Evolutionary conservation across 805 yeast genomes (phyloP), one percentile per base, ranked within the genome.

Genomic region (Monosporozyma servazzii): DNA sequence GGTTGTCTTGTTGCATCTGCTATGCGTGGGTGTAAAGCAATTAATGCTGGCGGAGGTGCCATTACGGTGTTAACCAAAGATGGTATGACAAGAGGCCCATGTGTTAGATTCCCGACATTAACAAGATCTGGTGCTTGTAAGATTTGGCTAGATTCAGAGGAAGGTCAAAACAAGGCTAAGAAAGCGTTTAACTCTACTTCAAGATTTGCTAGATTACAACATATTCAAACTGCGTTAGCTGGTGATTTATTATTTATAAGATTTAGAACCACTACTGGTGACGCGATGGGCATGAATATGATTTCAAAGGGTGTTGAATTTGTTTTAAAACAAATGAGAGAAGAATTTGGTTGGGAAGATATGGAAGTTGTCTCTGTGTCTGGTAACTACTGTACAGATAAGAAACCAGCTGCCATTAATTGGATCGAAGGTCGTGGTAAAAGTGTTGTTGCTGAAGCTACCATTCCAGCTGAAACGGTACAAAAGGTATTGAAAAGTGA

Each of bases 271-370:
- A 89, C 96, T 40, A 93, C 99, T 21, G 99, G 99, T 71, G 99
- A 93, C 75, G 99, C 99, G 18, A 93, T 93, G 99, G 99, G 99
- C 58, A 93, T 93, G 99, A 93, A 93, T 69, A 93, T 93, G 99
- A 93, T 93, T 54, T 91, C 98, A 27, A 93, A 93, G 72, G 99
- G 99, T 70, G 96, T 89, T 46, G 99, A 93, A 67, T 77, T 75
- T 67, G 80, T 96, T 0, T 78, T 93, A 64, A 82, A 82, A 56
- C 81, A 78, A 67, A 89, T 93, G 96, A 81, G 79, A 43, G 86
- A 84, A 61, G 90, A 84, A 62, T 82, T 84, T 66, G 98, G 96
- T 3, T 93, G 91, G 81, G 83, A 81, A 21, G 99, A 93, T 70
- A 93, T 93, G 99, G 81, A 78, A 55, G 79, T 93, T 54, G 83